Evolutionary conservation across 345 rosid genomes (phyloP), one percentile per base, ranked within the genome.

Genomic region (Populus euphratica): DNA sequence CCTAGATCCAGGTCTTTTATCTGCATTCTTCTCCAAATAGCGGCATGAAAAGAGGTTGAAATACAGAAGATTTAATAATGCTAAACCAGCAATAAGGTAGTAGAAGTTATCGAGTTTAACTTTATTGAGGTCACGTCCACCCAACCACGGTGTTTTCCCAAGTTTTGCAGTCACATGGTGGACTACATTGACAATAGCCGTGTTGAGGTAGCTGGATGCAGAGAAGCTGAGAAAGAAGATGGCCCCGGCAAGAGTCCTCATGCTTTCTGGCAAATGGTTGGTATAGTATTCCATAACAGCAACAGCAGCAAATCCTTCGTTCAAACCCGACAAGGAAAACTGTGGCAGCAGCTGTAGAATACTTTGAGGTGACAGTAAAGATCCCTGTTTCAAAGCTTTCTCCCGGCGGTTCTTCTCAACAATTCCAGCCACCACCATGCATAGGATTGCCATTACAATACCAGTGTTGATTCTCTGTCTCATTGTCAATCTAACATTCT

Each of bases 241-340:
- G 0, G 97, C 97, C 50, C 96, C 95, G 0, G 91, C 91, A 4
- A 92, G 83, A 0, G 94, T 89, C 79, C 98, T 90, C 97, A 89
- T 89, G 80, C 85, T 75, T 27, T 90, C 97, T 0, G 98, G 92
- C 88, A 91, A 73, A 61, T 83, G 90, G 10, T 88, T 87, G 1
- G 95, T 90, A 25, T 87, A 84, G 64, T 89, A 85, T 81, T 92
- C 98, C 95, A 93, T 80, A 1, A 90, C 14, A 8, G 95, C 91
- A 23, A 92, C 91, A 0, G 91, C 88, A 0, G 92, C 86, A 81
- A 93, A 93, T 3, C 94, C 98, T 79, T 93, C 92, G 1, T 75
- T 84, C 63, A 93, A 13, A 14, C 97, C 97, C 25, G 93, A 87
- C 20, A 89, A 71, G 5, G 77, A 77, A 50, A 90, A 93, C 76